phyloP scores from a whole-genome alignment of 441 rosid genomes.

The California macrophylla region DNA sequence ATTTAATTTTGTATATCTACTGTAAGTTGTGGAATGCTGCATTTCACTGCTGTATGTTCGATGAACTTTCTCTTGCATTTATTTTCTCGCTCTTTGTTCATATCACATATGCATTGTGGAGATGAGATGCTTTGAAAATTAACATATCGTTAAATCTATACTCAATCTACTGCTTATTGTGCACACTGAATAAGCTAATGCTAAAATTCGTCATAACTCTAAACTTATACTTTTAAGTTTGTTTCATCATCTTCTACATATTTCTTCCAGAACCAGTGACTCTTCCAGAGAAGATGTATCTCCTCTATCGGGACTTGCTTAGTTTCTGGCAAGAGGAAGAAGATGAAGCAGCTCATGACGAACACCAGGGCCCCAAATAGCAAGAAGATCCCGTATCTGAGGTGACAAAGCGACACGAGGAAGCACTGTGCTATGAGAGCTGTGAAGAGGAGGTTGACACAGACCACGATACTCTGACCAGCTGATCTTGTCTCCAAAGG shows the following conservation, averaged over 20 bases:
- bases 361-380: constrained; percentile 52
- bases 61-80: not conserved
- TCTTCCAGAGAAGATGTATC: constrained; percentile 58
- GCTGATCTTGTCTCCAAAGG: constrained; percentile 81
- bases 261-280: constrained; percentile 74
- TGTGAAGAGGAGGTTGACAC: constrained; percentile 72
- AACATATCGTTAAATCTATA: not conserved
- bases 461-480: constrained; percentile 72
- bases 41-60: not conserved
- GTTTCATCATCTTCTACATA: constrained; percentile 2
- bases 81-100: no score
- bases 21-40: not conserved
- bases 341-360: constrained; percentile 56
- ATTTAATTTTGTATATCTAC: not conserved
- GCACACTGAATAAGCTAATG: not conserved
- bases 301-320: constrained; percentile 84
- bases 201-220: not conserved
- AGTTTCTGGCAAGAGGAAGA: constrained; percentile 72
- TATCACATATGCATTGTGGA: no score
- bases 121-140: not conserved
- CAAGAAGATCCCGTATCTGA: constrained; percentile 64
- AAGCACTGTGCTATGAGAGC: constrained; percentile 83
- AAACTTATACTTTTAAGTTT: not conserved
- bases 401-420: constrained; percentile 62
- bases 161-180: not conserved